phyloP scores from a whole-genome alignment of 1,284 basidiomycete species.

The Amylostereum areolatum region DNA sequence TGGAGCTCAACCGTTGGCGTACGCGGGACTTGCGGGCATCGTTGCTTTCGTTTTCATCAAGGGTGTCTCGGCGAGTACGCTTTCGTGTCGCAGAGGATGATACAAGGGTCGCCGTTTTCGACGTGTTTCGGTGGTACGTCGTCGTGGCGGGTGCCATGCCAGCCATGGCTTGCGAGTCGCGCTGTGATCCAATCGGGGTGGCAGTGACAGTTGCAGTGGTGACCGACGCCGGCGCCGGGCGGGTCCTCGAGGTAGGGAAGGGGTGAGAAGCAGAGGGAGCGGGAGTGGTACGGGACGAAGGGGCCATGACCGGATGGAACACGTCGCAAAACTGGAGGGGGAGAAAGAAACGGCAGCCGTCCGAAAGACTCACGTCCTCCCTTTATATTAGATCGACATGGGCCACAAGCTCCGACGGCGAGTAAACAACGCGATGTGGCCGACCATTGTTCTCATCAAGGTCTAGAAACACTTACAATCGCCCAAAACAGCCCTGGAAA shows the following conservation, averaged over 20 bases:
- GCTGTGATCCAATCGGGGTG: neutral
- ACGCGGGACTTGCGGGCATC: constrained; percentile 9
- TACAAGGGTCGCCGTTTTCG: no score
- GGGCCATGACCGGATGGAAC: constrained; percentile 11
- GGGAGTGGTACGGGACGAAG: constrained; percentile 3
- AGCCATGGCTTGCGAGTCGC: no score
- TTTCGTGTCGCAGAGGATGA: constrained; percentile 6
- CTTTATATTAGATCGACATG: no score
- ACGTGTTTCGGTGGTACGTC: no score
- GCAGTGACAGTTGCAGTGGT: constrained; percentile 7
- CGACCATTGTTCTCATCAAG: no score
- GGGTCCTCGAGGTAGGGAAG: constrained; percentile 8
- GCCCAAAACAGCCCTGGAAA: no score
- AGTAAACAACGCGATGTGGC: no score
- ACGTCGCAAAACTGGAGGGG: neutral
- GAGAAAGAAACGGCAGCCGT: constrained; percentile 3
- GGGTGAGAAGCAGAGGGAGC: constrained; percentile 9
- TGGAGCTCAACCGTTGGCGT: constrained; percentile 13
- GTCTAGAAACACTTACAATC: no score
- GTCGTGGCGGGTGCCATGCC: no score
- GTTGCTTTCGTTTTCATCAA: constrained; percentile 12
- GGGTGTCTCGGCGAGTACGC: constrained; percentile 12
- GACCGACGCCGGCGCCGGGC: constrained; percentile 7
- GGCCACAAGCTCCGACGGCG: no score
- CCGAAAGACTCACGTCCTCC: no score